These are phyloP conservation scores for Acacia concinna DNA, from an alignment of 331 rosid genomes.

Conservation along the genomic window DNA sequence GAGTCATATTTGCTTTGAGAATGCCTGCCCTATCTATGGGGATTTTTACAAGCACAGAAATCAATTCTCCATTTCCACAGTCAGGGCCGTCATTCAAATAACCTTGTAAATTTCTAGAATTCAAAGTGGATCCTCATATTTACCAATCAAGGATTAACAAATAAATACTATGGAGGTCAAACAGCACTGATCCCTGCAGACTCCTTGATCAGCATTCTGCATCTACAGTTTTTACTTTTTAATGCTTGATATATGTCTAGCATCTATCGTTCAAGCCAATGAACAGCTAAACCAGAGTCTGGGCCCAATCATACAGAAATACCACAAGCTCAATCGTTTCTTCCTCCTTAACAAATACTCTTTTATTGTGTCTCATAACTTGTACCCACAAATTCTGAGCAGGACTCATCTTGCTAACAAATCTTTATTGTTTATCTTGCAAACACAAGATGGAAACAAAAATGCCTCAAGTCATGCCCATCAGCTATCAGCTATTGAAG, in stretches of 20 bases:
- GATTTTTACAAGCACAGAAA: not conserved
- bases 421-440: not conserved
- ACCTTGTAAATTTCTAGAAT: too few relatives aligned
- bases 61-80: not conserved
- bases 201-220: not conserved
- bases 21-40: not conserved
- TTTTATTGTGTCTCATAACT: not conserved
- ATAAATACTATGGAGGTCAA: not conserved
- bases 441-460: not conserved
- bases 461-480: not conserved
- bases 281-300: not conserved
- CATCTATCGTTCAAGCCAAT: not conserved
- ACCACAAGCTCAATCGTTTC: not conserved
- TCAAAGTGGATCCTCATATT: not conserved
- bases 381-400: not conserved
- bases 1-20: not conserved
- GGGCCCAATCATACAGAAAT: not conserved
- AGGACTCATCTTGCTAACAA: not conserved
- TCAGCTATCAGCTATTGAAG: not conserved
- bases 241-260: not conserved
- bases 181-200: not conserved
- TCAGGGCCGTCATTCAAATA: not conserved
- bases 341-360: not conserved
- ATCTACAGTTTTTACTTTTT: not conserved
- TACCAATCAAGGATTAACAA: not conserved